phyloP scores from a whole-genome alignment of 1,284 basidiomycete genomes.

The Ceratorhiza oryzae-sativae region DNA sequence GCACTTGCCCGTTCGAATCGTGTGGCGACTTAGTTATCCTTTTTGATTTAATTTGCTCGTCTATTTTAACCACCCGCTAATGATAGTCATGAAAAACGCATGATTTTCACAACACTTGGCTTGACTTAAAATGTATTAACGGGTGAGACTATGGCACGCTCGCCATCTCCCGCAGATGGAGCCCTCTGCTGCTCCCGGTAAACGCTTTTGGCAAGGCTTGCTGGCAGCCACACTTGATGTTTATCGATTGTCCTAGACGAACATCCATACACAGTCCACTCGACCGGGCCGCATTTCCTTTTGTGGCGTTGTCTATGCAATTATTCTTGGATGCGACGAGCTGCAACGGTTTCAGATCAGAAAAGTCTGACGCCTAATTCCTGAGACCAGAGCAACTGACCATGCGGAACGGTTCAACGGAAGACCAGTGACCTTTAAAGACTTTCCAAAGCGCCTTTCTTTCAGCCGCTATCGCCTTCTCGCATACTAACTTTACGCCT shows the following conservation, averaged over 20 bases:
- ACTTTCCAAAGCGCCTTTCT: neutral
- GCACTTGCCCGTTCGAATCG: slow-evolving; percentile 22
- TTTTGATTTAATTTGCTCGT: neutral
- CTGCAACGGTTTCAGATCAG: neutral
- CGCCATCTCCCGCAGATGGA: too few species aligned
- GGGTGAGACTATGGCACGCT: too few species aligned
- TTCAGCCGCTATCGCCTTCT: neutral
- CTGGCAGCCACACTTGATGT: too few species aligned
- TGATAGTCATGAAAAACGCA: too few species aligned
- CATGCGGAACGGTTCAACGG: neutral
- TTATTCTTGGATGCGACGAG: too few species aligned
- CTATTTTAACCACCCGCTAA: too few species aligned
- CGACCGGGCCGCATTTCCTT: neutral
- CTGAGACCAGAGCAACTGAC: neutral
- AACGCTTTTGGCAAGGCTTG: too few species aligned
- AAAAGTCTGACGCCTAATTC: neutral
- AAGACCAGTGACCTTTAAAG: neutral
- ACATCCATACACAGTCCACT: neutral
- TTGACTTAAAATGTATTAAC: too few species aligned
- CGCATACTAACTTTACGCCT: neutral
- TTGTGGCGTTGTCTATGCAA: too few species aligned
- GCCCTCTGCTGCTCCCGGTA: too few species aligned
- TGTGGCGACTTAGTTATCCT: neutral
- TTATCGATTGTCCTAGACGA: too few species aligned
- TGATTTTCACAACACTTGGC: too few species aligned